Conservation (phyloP, 2,329 filamentous ascomycete species). For the Pseudocercospora cruenta region DNA sequence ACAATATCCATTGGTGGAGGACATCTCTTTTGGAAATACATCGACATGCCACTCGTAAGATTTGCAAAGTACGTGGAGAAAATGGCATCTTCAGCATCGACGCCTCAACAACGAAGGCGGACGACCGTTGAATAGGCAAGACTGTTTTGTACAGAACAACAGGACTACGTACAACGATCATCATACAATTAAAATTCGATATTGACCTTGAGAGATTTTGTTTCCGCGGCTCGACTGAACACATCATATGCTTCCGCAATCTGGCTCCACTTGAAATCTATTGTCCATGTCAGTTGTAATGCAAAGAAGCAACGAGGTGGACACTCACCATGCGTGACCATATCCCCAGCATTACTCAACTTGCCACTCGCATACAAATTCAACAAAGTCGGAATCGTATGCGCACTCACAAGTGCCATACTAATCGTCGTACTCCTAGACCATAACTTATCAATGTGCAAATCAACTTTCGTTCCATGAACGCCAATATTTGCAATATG, state of each 20-base stretch:
- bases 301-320: no score
- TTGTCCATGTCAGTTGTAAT: background rate
- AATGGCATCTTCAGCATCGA: background rate
- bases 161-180: background rate
- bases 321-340: constrained; percentile 33
- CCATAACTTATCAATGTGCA: constrained; percentile 61
- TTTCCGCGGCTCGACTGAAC: constrained; percentile 32
- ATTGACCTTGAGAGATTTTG: constrained; percentile 33
- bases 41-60: constrained; percentile 22
- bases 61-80: constrained; percentile 17
- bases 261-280: constrained; percentile 34
- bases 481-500: constrained; percentile 63
- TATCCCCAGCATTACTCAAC: constrained; percentile 25
- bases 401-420: constrained; percentile 33
- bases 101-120: background rate
- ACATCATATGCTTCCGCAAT: constrained; percentile 35
- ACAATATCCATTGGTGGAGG: constrained; percentile 8
- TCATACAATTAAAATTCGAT: constrained; percentile 26
- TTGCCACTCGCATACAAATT: constrained; percentile 32
- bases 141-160: background rate
- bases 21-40: constrained; percentile 19
- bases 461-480: constrained; percentile 56
- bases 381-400: constrained; percentile 33
- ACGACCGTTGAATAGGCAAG: background rate
- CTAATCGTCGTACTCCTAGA: constrained; percentile 47